Evolutionary conservation across 345 rosid species (phyloP).

Genomic region (Gossypium longicalyx): DNA sequence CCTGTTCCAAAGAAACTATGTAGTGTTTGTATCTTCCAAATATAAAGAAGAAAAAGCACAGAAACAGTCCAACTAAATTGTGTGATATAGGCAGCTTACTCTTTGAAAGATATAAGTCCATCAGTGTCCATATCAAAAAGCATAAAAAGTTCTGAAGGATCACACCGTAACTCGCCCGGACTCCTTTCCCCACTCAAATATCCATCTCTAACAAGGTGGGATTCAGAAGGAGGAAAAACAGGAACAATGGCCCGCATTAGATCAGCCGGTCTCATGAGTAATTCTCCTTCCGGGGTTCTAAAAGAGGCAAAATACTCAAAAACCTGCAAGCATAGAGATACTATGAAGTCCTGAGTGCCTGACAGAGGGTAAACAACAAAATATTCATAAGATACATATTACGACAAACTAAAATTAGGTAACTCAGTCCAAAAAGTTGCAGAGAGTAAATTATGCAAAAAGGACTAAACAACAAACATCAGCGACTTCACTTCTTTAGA

Average conservation of each 20-base stretch:
- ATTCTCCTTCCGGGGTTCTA: slow-evolving; percentile 52
- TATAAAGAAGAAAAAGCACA: background rate
- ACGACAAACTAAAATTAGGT: background rate
- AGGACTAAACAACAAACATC: slow-evolving; percentile 1
- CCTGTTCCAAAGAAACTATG: slow-evolving; percentile 41
- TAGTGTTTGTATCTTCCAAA: slow-evolving; percentile 11
- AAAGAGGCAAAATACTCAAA: slow-evolving; percentile 86
- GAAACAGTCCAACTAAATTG: background rate
- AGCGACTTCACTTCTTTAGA: background rate
- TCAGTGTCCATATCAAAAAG: slow-evolving; percentile 77
- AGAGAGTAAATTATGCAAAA: background rate
- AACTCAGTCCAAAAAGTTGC: background rate
- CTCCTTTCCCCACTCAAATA: slow-evolving; percentile 82
- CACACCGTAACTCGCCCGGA: slow-evolving; percentile 73
- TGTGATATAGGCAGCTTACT: slow-evolving; percentile 45
- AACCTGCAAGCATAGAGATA: slow-evolving; percentile 38
- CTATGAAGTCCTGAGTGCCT: background rate
- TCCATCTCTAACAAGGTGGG: slow-evolving; percentile 81
- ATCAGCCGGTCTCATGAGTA: slow-evolving; percentile 78
- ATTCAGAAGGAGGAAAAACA: slow-evolving; percentile 94
- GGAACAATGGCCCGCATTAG: slow-evolving; percentile 91
- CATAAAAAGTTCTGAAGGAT: slow-evolving; percentile 82
- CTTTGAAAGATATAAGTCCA: slow-evolving; percentile 86
- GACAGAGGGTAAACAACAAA: background rate
- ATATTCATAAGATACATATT: background rate